Base-by-base conservation (phyloP, 2,329 filamentous ascomycete genomes). In the Chalaropsis ovoidea region DNA sequence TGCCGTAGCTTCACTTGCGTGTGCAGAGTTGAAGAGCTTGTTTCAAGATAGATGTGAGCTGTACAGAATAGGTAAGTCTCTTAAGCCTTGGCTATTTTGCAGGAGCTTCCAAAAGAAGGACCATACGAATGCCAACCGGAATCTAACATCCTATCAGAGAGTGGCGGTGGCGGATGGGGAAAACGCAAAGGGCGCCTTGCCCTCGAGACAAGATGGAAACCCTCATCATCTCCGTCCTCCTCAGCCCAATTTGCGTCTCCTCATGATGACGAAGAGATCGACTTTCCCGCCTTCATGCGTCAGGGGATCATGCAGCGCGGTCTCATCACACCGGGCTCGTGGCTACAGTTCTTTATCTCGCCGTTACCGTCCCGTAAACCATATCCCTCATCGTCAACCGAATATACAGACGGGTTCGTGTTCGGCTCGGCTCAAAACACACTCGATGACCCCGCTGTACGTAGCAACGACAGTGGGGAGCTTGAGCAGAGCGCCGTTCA, bases 111-210 rank as follows among this genome's bases (percentile, higher is more conserved):
- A n/a, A 35, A 17, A 56, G 5, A 56, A 5, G 8, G 8, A 4
- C 24, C n/a, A 15, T n/a, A 19, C 8, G 13, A 58, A 31, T 15
- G 11, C 1, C 15, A 35, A 35, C 8, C 10, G 22, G 15, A 3
- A 62, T 39, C 54, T 64, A 62, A 62, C 58, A 69, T 60, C 13
- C 15, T 19, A 54, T 39, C 78, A 80, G 82, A 92, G 69, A 91
- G 88, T 71, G 90, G 90, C 3, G 90, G 90, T 58, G 90, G 90
- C 52, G 90, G 90, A 22, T 95, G 90, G 90, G 90, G 90, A 17
- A 78, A 82, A 65, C 94, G 93, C 73, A 85, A 87, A 70, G 90
- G 90, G 0, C 77, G 95, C 0, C 76, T 95, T 2, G 90, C 89
- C 5, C 79, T 95, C 3, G 89, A 94, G 71, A 88, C 90, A 35